A percentile compares a stretch with the other conserved stretches of the same genome.
These are phyloP conservation scores for Aspergillus ochraceus DNA, from an alignment of 2,329 filamentous ascomycete genomes.

Conservation along the genomic window DNA sequence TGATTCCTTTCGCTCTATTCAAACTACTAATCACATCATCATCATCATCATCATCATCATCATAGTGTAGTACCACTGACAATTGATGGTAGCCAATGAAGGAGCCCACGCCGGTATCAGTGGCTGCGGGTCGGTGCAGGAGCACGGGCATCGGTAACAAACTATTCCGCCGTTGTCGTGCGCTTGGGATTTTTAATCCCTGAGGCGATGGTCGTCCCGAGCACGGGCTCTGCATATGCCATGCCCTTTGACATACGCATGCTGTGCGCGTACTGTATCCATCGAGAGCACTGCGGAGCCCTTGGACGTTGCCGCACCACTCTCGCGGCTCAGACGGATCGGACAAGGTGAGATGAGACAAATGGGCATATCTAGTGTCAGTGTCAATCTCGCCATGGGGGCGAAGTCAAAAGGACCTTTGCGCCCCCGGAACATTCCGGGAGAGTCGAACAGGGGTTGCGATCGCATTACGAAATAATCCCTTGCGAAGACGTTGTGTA, in stretches of 20 bases:
- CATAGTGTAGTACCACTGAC: neutral
- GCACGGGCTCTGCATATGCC: neutral
- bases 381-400: no score
- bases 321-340: no score
- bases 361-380: no score
- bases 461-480: neutral
- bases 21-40: neutral
- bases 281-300: no score
- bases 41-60: neutral
- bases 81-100: conserved; percentile 1
- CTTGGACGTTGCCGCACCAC: no score
- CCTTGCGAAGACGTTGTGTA: no score
- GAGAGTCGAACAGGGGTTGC: neutral
- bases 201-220: neutral
- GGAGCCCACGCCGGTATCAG: neutral
- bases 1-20: neutral
- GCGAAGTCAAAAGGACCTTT: neutral
- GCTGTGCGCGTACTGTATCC: no score
- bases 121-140: neutral
- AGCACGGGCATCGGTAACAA: conserved; percentile 1
- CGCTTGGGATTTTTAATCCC: neutral
- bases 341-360: no score
- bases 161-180: neutral
- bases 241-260: neutral
- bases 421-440: neutral